These are phyloP conservation scores for Lupinus albus DNA, from an alignment of 306 rosid species.

Conservation along the genomic window DNA sequence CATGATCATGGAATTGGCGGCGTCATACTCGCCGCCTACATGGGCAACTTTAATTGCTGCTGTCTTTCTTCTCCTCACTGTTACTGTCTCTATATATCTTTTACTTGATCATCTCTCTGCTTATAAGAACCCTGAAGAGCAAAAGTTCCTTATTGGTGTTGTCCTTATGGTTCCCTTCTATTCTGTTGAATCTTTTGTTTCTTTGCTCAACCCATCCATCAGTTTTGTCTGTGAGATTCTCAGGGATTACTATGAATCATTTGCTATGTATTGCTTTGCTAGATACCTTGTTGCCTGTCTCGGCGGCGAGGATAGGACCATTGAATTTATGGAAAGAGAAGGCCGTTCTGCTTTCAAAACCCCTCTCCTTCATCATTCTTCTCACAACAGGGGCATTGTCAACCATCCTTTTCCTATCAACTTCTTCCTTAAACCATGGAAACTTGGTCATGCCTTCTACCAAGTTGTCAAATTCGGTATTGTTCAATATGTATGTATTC, in stretches of 20 bases:
- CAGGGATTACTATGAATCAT: conserved; percentile 95
- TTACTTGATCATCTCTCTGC: conserved; percentile 91
- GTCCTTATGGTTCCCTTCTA: conserved; percentile 96
- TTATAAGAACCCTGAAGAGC: conserved; percentile 98
- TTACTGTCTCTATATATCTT: conserved; percentile 78
- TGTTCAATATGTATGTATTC: conserved; percentile 81
- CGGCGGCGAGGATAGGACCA: conserved; percentile 94
- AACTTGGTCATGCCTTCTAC: conserved; percentile 82
- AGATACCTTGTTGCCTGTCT: conserved; percentile 94
- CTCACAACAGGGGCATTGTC: conserved; percentile 57
- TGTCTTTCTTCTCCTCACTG: conserved; percentile 65
- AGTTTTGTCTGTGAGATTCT: conserved; percentile 86
- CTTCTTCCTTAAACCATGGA: conserved; percentile 83
- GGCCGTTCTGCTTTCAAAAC: conserved; percentile 55
- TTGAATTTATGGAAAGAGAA: conserved; percentile 89
- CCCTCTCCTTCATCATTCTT: conserved; percentile 72
- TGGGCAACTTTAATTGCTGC: conserved; percentile 80
- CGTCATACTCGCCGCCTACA: conserved; percentile 62
- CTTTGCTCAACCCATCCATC: conserved; percentile 76
- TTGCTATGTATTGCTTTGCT: conserved; percentile 99
- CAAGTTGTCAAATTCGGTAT: conserved; percentile 92
- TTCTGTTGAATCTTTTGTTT: conserved; percentile 87
- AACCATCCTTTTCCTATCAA: conserved; percentile 91
- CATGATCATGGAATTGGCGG: conserved; percentile 29
- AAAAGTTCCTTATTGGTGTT: conserved; percentile 90